Evolutionary conservation across 78 protist genomes (phyloP).

Genomic region (Planoprotostelium fungivorum): DNA sequence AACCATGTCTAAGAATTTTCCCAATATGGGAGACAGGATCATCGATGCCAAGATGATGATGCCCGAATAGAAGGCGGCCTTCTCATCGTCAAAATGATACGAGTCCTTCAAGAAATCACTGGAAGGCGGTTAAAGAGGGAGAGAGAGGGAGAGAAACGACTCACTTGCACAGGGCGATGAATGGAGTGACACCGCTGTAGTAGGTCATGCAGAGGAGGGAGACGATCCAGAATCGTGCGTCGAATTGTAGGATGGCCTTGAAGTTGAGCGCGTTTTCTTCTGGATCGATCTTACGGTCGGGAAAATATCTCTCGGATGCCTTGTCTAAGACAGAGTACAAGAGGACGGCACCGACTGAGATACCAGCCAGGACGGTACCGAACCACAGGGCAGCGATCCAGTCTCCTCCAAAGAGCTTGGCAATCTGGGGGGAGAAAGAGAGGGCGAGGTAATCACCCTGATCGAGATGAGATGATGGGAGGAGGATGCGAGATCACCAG

Average conservation of each 20-base stretch:
- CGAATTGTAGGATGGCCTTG: neutral
- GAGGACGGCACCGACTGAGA: neutral
- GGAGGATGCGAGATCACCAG: neutral
- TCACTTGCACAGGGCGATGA: neutral
- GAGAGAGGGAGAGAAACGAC: neutral
- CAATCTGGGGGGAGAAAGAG: neutral
- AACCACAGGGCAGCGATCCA: neutral
- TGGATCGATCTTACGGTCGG: neutral
- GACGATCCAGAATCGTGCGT: neutral
- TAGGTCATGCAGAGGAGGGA: slow-evolving; percentile 1
- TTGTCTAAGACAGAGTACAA: neutral
- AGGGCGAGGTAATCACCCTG: slow-evolving; percentile 8
- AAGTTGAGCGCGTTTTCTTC: neutral
- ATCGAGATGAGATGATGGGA: neutral
- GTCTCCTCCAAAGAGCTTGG: neutral
- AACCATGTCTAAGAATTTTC: neutral
- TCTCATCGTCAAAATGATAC: neutral
- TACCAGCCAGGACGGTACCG: neutral
- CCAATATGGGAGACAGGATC: slow-evolving; percentile 1
- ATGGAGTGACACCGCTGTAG: slow-evolving; percentile 5
- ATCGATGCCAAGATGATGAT: neutral
- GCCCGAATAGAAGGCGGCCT: neutral
- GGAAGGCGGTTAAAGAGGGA: neutral
- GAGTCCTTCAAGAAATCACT: neutral
- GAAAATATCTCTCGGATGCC: neutral